Evolutionary conservation across 2,329 filamentous ascomycete species (phyloP), one percentile per base, ranked within the genome.

Genomic region (Cladosporium phlei): DNA sequence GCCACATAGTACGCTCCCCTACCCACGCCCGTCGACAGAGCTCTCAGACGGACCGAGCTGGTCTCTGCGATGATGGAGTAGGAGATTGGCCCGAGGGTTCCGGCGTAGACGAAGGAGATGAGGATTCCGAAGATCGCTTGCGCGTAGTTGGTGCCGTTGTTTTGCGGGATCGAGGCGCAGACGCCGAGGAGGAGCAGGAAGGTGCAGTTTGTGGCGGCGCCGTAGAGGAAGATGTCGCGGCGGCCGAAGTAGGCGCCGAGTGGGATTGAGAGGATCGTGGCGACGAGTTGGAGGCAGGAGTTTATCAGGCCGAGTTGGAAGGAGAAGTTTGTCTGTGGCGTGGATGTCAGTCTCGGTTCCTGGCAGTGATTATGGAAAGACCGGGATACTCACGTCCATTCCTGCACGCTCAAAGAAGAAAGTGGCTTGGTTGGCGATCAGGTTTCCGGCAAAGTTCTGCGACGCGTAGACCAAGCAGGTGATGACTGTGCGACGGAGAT

Each of bases 21-120:
- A 1, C 86, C 88, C 2, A 95, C 77, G 1, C 93, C 89, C 16
- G 95, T 85, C 0, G 89, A 95, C 73, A 95, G 95, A 70, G 94
- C 89, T 61, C 90, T 85, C 22, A 96, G 75, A 2, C 89, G 78
- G n/a, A 86, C 80, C 0, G 88, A 88, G 0, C 87, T 89, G 14
- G 95, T 69, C 65, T 95, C 89, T 1, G 86, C 80, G 5, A 95
- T 89, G 8, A 95, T 78, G 0, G 88, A 93, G 69, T 94, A 95
- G 66, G 85, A 88, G 5, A 95, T 88, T 0, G 89, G 93, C 27
- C 89, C 89, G 39, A 95, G 88, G 0, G 87, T 86, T 37, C 91
- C 74, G 63, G 95, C 87, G 69, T 95, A 95, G 58, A 84, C 79
- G 38, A 93, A 70, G 1, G 89, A 67, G 25, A 93, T 74, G 85